These are phyloP conservation scores for Arxiozyma slooffiae DNA, from an alignment of 1,139 yeast species.

Conservation along the genomic window DNA sequence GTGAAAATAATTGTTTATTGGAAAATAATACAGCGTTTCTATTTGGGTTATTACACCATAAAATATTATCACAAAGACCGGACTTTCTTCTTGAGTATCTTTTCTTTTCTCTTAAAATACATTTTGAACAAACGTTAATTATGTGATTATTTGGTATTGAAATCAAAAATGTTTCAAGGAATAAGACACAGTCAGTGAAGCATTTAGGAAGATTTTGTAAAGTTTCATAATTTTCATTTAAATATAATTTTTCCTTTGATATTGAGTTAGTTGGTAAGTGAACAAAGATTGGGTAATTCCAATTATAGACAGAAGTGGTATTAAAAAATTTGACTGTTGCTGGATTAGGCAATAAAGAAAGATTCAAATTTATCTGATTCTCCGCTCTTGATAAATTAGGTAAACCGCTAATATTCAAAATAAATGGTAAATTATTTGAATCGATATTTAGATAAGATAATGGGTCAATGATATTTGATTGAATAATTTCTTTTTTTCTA, in stretches of 20 bases:
- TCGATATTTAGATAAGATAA: slow-evolving; percentile 19
- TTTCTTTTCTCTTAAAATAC: slow-evolving; percentile 85
- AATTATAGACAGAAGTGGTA: slow-evolving; percentile 33
- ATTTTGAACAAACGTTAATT: slow-evolving; percentile 73
- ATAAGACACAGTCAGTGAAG: slow-evolving; percentile 44
- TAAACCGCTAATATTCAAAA: slow-evolving; percentile 48
- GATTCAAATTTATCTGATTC: slow-evolving; percentile 76
- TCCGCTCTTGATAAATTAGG: slow-evolving; percentile 85
- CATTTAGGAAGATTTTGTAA: slow-evolving; percentile 35
- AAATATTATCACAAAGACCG: slow-evolving; percentile 57
- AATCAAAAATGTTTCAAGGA: slow-evolving; percentile 57
- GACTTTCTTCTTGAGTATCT: slow-evolving; percentile 82
- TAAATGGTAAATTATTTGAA: slow-evolving; percentile 44
- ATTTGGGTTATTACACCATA: slow-evolving; percentile 66
- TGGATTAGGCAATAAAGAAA: slow-evolving; percentile 60
- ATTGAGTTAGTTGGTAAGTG: slow-evolving; percentile 81
- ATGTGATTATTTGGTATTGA: slow-evolving; percentile 38
- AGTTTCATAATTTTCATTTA: slow-evolving; percentile 41
- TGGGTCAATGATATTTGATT: background rate
- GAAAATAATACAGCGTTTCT: slow-evolving; percentile 83
- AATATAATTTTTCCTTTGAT: slow-evolving; percentile 72
- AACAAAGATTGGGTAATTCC: slow-evolving; percentile 57
- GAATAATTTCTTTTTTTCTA: background rate
- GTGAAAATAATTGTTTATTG: slow-evolving; percentile 65
- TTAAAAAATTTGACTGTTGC: slow-evolving; percentile 15